phyloP scores from a whole-genome alignment of 305 asterid genomes.

The Ilex paraguariensis region DNA sequence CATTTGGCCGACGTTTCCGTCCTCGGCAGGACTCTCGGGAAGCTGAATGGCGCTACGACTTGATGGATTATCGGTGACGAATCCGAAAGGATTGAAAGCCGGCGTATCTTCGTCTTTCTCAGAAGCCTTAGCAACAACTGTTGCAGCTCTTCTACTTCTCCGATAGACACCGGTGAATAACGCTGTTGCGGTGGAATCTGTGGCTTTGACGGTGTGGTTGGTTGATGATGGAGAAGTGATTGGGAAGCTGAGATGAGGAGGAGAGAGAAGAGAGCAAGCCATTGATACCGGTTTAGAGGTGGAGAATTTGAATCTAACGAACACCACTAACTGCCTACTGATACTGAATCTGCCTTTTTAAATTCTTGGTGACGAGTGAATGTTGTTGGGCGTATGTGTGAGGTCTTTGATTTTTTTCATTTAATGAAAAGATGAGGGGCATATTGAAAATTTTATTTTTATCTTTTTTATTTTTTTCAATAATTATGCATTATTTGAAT shows the following conservation, averaged over 20 bases:
- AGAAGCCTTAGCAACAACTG: slow-evolving; percentile 50
- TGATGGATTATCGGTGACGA: slow-evolving; percentile 91
- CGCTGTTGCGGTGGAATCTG: slow-evolving; percentile 11
- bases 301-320: slow-evolving; percentile 41
- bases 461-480: too few species aligned
- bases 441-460: too few species aligned
- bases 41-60: slow-evolving; percentile 91
- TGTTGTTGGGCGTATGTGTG: too few species aligned
- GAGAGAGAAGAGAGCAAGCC: slow-evolving; percentile 51
- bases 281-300: slow-evolving; percentile 44
- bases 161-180: slow-evolving; percentile 17
- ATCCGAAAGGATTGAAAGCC: slow-evolving; percentile 85
- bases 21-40: slow-evolving; percentile 92
- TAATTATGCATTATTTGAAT: too few species aligned
- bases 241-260: neutral
- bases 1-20: slow-evolving; percentile 96
- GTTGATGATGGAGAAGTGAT: too few species aligned
- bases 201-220: too few species aligned
- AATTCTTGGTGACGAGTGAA: too few species aligned
- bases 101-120: slow-evolving; percentile 62
- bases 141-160: slow-evolving; percentile 19
- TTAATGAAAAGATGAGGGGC: too few species aligned
- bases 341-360: slow-evolving; percentile 14
- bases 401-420: too few species aligned
- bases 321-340: slow-evolving; percentile 43